Evolutionary conservation across 2,329 filamentous ascomycete species (phyloP), one percentile per base, ranked within the genome.

Genomic region (Fusarium falciforme): DNA sequence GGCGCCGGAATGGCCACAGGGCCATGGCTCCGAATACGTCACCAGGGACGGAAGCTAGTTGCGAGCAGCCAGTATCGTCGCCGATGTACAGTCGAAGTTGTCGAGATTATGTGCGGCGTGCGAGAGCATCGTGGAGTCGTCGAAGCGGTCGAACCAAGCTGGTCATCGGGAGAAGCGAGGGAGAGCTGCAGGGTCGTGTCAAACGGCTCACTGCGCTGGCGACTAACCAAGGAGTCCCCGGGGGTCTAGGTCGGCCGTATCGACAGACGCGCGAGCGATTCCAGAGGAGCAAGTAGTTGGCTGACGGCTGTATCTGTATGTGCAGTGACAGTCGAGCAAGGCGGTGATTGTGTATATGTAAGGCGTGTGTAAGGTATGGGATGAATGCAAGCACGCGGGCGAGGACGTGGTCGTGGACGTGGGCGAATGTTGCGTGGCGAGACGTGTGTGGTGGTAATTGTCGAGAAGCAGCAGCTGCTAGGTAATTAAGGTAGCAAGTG

Each of bases 1-100:
- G 92, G 79, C 92, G 91, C 83, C 92, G 88, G 83, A 97, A 97
- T 71, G 92, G 93, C 94, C 94, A 97, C 83, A 95, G 86, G 81
- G 92, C 90, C 93, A 96, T 96, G 66, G 82, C 75, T 77, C 64
- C 61, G 64, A 68, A 49, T 67, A 68, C 61, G 67, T 76, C 59
- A 57, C 75, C 74, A 71, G 68, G 66, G 65, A 70, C 61, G 59
- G 47, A 57, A 73, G 70, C 73, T 79, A 78, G 71, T 72, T 74
- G 59, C 66, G 69, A 66, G 61, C 52, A 68, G 67, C 67, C 67
- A 73, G 66, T 75, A 70, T 74, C 70, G 69, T 77, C 68, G 69
- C 73, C 68, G 68, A 74, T 68, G 70, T 70, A 70, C 68, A 72
- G 63, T 67, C 74, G 68, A 70, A 73, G 61, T 72, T 75, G 68